phyloP scores from a whole-genome alignment of 2,329 filamentous ascomycete species.

The Hymenoscyphus scutula region DNA sequence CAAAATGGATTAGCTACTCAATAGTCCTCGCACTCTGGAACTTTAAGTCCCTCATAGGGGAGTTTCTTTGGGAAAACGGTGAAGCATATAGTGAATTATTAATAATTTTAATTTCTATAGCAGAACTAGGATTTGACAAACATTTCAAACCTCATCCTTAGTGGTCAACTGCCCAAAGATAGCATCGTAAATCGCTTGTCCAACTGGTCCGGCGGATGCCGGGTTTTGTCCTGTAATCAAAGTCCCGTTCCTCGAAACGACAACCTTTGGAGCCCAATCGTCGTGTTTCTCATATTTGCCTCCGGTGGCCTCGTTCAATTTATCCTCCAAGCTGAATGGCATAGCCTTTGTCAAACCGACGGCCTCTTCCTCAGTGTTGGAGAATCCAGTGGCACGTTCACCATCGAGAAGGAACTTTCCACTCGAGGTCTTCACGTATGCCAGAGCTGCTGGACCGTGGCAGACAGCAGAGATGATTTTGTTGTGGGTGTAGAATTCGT shows the following conservation, averaged over 20 bases:
- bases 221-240: conserved; percentile 45
- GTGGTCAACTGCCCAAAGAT: conserved; percentile 20
- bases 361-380: conserved; percentile 49
- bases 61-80: too few relatives aligned
- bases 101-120: too few relatives aligned
- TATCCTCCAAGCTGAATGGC: conserved; percentile 61
- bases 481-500: conserved; percentile 57
- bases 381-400: conserved; percentile 58
- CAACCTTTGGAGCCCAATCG: conserved; percentile 40
- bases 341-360: conserved; percentile 41
- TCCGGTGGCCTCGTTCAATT: conserved; percentile 48
- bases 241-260: conserved; percentile 32
- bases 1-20: too few relatives aligned
- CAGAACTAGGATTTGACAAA: too few relatives aligned
- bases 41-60: too few relatives aligned
- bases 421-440: conserved; percentile 51
- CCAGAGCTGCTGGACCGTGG: conserved; percentile 64
- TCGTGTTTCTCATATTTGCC: conserved; percentile 51
- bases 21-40: too few relatives aligned
- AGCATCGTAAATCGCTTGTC: conserved; percentile 36
- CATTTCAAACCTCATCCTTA: conserved; percentile 15
- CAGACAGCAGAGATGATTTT: conserved; percentile 68
- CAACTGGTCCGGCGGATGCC: conserved; percentile 39
- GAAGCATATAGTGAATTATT: too few relatives aligned
- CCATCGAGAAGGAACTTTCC: conserved; percentile 55